phyloP scores from a whole-genome alignment of 139 green algal genomes.

The Gonium pectorale region DNA sequence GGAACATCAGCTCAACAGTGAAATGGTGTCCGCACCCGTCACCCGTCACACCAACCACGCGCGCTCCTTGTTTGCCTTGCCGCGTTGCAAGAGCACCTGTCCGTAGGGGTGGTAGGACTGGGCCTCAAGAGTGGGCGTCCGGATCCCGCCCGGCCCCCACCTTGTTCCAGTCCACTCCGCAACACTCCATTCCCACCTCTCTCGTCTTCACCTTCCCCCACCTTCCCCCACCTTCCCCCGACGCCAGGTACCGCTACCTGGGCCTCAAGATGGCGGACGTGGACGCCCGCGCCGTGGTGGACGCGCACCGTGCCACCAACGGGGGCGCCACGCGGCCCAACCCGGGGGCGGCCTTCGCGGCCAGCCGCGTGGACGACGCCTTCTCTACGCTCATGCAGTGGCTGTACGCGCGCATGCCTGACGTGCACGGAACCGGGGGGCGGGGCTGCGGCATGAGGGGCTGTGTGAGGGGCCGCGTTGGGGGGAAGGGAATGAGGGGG shows the following conservation, averaged over 20 bases:
- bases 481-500: too few relatives aligned
- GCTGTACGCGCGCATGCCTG: conserved; percentile 29
- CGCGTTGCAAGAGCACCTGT: too few relatives aligned
- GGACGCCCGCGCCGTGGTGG: neutral
- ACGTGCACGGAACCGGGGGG: neutral
- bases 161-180: too few relatives aligned
- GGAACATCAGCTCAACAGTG: too few relatives aligned
- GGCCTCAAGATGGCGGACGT: conserved; percentile 12
- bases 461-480: neutral
- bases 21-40: too few relatives aligned
- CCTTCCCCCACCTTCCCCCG: neutral
- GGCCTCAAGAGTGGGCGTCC: too few relatives aligned
- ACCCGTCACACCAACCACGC: too few relatives aligned
- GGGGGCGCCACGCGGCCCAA: conserved; percentile 4
- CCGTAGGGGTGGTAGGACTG: too few relatives aligned
- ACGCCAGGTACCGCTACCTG: conserved; percentile 24
- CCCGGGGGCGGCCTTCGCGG: neutral
- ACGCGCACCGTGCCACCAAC: neutral
- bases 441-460: neutral
- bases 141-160: too few relatives aligned
- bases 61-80: too few relatives aligned
- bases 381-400: conserved; percentile 69
- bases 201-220: neutral
- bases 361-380: conserved; percentile 52
- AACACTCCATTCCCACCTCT: too few relatives aligned